Base-by-base conservation (phyloP, 257 asterid species). In the Fraxinus anomala region DNA sequence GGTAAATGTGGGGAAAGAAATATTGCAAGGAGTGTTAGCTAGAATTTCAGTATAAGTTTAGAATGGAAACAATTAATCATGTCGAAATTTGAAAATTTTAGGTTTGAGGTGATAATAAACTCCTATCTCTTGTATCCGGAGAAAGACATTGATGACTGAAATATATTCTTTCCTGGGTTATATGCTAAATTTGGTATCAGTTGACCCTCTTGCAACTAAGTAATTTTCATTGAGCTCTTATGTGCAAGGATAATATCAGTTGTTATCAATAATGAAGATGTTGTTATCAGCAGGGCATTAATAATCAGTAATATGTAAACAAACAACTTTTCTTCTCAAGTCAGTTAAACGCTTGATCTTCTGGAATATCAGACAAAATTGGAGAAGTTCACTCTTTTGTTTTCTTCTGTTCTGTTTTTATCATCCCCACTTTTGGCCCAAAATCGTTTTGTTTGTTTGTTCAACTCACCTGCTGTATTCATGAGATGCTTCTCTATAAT, bases 381-480 rank as follows among this genome's bases (percentile, higher is more conserved):
- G 69, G 34, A 63, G 68, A 24, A 63, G 19, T 63, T 63, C 69
- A 24, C 36, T 23, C 34, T 63, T 63, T 63, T 63, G 69, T 63
- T 23, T 63, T 63, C 69, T 63, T 63, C 69, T 63, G 69, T 63
- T 26, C 69, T 63, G 69, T 63, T 63, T 63, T 63, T 63, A 63
- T 63, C 69, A 24, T 63, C n/a, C 66, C 69, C 19, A 63, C 69
- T 63, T 63, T 63, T 63, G 69, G 36, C 19, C 69, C 69, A 24
- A 26, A 63, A 11, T 24, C 14, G 8, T 63, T 61, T 63, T 63
- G 69, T 63, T 63, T 26, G 69, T 63, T 63, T 63, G 69, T 63
- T 63, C 69, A 63, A 63, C 69, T 63, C 69, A 63, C 34, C 69
- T 81, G 79, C 76, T 85, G 84, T 76, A 82, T 80, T 78, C 73